Evolutionary conservation across 495 filamentous ascomycete species (phyloP).

Genomic region (Podospora bellae-mahoneyi): DNA sequence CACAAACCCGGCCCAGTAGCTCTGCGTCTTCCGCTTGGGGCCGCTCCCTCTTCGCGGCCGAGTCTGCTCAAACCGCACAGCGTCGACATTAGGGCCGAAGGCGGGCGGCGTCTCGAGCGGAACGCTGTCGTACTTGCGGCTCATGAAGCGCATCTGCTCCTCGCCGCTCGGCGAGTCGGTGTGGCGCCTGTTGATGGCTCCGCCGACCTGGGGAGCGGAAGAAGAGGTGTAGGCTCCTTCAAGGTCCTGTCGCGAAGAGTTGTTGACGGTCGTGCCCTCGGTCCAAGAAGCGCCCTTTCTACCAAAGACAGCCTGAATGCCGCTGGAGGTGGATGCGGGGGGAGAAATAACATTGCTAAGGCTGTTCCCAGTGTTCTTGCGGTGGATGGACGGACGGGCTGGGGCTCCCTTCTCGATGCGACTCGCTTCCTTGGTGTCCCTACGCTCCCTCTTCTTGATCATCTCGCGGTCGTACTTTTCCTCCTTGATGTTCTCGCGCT

Average conservation of each 20-base stretch:
- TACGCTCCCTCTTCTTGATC: conserved; percentile 49
- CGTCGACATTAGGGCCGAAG: conserved; percentile 28
- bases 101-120: conserved; percentile 30
- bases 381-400: conserved; percentile 34
- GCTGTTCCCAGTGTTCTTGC: conserved; percentile 38
- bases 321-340: background rate
- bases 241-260: conserved; percentile 19
- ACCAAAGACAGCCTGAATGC: background rate
- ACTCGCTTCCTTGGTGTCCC: conserved; percentile 44
- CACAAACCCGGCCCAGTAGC: conserved; percentile 52
- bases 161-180: conserved; percentile 12
- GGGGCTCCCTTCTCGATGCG: conserved; percentile 41
- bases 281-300: conserved; percentile 7
- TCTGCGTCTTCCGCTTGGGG: conserved; percentile 53
- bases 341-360: conserved; percentile 19
- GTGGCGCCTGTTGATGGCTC: conserved; percentile 14
- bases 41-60: conserved; percentile 34
- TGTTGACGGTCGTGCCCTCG: background rate
- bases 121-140: conserved; percentile 45
- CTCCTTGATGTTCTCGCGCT: conserved; percentile 53
- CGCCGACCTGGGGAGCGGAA: conserved; percentile 12
- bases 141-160: conserved; percentile 33
- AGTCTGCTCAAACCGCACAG: conserved; percentile 36
- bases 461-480: conserved; percentile 56
- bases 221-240: conserved; percentile 1